phyloP scores from a whole-genome alignment of 306 rosid genomes.

The Rosa rugosa region DNA sequence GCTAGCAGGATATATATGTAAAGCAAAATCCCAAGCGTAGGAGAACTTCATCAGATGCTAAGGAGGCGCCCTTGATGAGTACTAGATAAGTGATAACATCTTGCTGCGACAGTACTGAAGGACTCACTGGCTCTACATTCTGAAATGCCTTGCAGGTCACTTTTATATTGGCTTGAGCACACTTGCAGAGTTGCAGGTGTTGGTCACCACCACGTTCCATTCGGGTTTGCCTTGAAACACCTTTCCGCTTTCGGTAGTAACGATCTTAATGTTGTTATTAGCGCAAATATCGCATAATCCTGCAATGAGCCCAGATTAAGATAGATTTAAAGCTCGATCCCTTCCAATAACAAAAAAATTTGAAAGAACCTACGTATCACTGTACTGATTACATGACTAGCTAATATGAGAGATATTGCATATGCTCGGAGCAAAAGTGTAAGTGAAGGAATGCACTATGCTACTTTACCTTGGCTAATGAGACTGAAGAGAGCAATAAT shows the following conservation, averaged over 20 bases:
- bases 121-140: background rate
- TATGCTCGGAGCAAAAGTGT: background rate
- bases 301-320: slow-evolving; percentile 21
- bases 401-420: background rate
- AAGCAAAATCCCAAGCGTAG: background rate
- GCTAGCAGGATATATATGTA: background rate
- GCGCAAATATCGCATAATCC: slow-evolving; percentile 40
- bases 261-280: slow-evolving; percentile 46
- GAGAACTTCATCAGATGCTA: background rate
- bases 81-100: background rate
- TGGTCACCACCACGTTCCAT: slow-evolving; percentile 57
- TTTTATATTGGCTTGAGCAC: slow-evolving; percentile 33
- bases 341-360: no score
- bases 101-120: background rate
- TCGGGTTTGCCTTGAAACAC: slow-evolving; percentile 43
- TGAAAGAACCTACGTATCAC: no score
- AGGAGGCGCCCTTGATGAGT: background rate
- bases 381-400: no score
- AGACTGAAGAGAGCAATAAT: slow-evolving; percentile 23
- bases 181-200: slow-evolving; percentile 21
- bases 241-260: slow-evolving; percentile 46
- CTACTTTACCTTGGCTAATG: slow-evolving; percentile 28
- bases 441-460: background rate
- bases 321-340: background rate
- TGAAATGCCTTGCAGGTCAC: slow-evolving; percentile 27